phyloP scores from a whole-genome alignment of 305 asterid genomes.

The Fraxinus baroniana region DNA sequence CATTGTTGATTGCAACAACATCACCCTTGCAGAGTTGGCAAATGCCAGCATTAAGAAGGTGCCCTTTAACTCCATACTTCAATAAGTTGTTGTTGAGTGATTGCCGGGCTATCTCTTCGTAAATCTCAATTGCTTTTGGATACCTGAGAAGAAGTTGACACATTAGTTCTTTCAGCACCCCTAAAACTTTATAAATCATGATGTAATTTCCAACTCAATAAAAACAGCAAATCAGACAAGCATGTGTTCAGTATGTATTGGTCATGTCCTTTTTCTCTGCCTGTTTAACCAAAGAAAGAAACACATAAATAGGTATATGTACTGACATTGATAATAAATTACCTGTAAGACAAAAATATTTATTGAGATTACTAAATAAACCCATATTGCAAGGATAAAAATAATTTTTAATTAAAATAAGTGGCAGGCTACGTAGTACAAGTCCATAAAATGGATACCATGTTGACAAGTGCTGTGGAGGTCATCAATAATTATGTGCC shows the following conservation, averaged over 20 bases:
- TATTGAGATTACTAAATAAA: background rate
- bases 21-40: conserved; percentile 83
- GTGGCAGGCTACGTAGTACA: background rate
- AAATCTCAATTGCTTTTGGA: conserved; percentile 64
- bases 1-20: conserved; percentile 68
- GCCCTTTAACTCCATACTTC: conserved; percentile 84
- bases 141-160: conserved; percentile 44
- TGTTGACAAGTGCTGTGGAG: background rate
- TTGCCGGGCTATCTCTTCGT: conserved; percentile 74
- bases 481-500: background rate
- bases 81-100: conserved; percentile 67
- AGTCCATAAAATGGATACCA: background rate
- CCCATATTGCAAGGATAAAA: background rate
- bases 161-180: conserved; percentile 20
- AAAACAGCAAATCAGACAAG: conserved; percentile 19
- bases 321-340: background rate
- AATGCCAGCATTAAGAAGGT: conserved; percentile 85
- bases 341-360: background rate
- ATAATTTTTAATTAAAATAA: background rate
- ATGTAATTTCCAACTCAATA: conserved; percentile 2
- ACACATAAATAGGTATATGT: background rate
- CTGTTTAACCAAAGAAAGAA: background rate
- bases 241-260: background rate
- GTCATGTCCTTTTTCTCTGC: background rate
- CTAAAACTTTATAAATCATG: conserved; percentile 8